Evolutionary conservation across 805 yeast genomes (phyloP).

Genomic region (Lipomyces anomalus): DNA sequence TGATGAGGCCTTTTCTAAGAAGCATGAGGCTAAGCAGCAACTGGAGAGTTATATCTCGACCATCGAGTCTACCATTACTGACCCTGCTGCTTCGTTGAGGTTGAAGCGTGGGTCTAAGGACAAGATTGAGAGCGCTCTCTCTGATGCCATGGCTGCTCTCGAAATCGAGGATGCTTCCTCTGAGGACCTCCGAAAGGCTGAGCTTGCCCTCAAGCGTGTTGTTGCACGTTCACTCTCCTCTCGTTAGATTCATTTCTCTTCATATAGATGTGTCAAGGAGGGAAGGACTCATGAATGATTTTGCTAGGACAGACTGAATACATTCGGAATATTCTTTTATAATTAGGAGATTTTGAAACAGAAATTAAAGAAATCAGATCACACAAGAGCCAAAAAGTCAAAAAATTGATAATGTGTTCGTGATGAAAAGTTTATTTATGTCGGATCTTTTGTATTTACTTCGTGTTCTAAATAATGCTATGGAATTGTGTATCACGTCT

Average conservation of each 20-base stretch:
- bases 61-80: slow-evolving; percentile 92
- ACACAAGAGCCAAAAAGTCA: too few relatives aligned
- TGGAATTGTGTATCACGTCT: too few relatives aligned
- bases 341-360: too few relatives aligned
- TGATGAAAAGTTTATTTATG: neutral
- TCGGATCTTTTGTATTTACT: neutral
- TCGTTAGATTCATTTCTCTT: slow-evolving; percentile 11
- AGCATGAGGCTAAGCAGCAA: slow-evolving; percentile 98
- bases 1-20: slow-evolving; percentile 99
- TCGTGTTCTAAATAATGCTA: neutral
- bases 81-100: slow-evolving; percentile 97
- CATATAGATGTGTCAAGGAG: too few relatives aligned
- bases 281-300: too few relatives aligned
- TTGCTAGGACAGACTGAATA: too few relatives aligned
- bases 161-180: slow-evolving; percentile 94
- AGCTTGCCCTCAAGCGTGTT: slow-evolving; percentile 97
- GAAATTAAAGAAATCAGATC: too few relatives aligned
- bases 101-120: slow-evolving; percentile 95
- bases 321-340: too few relatives aligned
- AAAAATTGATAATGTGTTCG: neutral
- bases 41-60: slow-evolving; percentile 97
- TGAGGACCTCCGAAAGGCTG: slow-evolving; percentile 98
- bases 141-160: slow-evolving; percentile 96
- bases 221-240: slow-evolving; percentile 40
- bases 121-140: slow-evolving; percentile 94